Base-by-base conservation (phyloP, 1,139 yeast species). In the Hansenula lynferdii region DNA sequence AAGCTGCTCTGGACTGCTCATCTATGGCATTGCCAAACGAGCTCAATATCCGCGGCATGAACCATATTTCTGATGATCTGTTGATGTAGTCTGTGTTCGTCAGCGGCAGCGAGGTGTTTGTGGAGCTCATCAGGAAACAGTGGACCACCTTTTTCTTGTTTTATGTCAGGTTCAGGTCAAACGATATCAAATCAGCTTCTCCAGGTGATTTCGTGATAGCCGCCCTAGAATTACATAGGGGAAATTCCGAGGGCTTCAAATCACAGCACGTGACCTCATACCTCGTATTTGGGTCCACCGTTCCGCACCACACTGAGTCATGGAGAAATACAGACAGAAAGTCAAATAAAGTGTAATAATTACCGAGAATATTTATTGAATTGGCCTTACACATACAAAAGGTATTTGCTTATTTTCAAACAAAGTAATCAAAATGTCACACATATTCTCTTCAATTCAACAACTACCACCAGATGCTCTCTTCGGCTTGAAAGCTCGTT, bases 401-500 rank as follows among this genome's bases (percentile, higher is more conserved):
- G 12, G 14, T 9, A 25, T 25, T 12, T 9, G n/a, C n/a, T n/a
- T n/a, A n/a, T n/a, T n/a, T n/a, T n/a, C n/a, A n/a, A 18, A 49
- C 2, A 18, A n/a, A n/a, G n/a, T n/a, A n/a, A n/a, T n/a, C 26
- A 49, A n/a, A n/a, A 28, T 50, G 53, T 36, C 48, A 10, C 56
- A 53, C 40, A 35, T 49, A 34, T 53, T 53, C 25, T 33, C 54
- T 38, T 65, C 69, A 47, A 69, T 82, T 47, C 69, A 70, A 39
- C 76, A 73, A 53, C 66, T 82, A 47, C 90, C 90, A 28, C 82
- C 86, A 26, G 94, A 84, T 60, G 85, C 90, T 10, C 70, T 84
- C 43, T 92, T 92, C 56, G 95, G 86, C 26, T 75, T 92, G 48
- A 85, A 84, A 61, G 90, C 87, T 34, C 70, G 89, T 54, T 85